Evolutionary conservation across 1,284 basidiomycete genomes (phyloP).

Genomic region (Leccinum pachyderme): DNA sequence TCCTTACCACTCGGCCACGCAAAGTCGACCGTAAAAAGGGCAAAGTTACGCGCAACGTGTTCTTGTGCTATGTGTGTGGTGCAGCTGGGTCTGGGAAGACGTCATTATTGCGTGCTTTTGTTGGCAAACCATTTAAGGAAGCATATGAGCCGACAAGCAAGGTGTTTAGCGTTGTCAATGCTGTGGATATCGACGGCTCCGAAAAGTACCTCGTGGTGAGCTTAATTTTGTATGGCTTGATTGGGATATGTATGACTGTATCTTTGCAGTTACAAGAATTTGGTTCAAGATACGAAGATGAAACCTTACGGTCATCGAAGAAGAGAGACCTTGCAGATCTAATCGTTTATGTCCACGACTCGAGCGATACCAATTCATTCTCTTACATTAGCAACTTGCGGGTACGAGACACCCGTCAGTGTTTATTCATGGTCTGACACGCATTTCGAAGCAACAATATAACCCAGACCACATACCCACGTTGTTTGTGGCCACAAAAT

Average conservation of each 20-base stretch:
- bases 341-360: conserved; percentile 95
- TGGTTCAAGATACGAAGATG: conserved; percentile 91
- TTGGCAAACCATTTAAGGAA: conserved; percentile 73
- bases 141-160: conserved; percentile 87
- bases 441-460: conserved; percentile 82
- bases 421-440: conserved; percentile 14
- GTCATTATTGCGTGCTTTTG: conserved; percentile 80
- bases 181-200: conserved; percentile 90
- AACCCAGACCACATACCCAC: conserved; percentile 91
- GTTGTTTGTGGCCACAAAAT: conserved; percentile 98
- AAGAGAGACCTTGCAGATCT: conserved; percentile 93
- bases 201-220: conserved; percentile 96
- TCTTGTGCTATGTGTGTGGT: conserved; percentile 91
- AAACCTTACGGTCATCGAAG: conserved; percentile 85
- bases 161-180: conserved; percentile 90
- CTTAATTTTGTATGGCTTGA: conserved; percentile 15
- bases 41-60: conserved; percentile 86
- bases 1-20: conserved; percentile 79
- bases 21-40: conserved; percentile 86
- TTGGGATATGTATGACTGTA: conserved; percentile 9
- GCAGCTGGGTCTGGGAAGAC: conserved; percentile 97
- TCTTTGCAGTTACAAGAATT: conserved; percentile 86
- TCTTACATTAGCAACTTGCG: conserved; percentile 96
- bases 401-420: conserved; percentile 44
- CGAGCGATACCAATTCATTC: conserved; percentile 98